Evolutionary conservation across 495 filamentous ascomycete genomes (phyloP), one percentile per base, ranked within the genome.

Genomic region (Aspergillus saccharolyticus): DNA sequence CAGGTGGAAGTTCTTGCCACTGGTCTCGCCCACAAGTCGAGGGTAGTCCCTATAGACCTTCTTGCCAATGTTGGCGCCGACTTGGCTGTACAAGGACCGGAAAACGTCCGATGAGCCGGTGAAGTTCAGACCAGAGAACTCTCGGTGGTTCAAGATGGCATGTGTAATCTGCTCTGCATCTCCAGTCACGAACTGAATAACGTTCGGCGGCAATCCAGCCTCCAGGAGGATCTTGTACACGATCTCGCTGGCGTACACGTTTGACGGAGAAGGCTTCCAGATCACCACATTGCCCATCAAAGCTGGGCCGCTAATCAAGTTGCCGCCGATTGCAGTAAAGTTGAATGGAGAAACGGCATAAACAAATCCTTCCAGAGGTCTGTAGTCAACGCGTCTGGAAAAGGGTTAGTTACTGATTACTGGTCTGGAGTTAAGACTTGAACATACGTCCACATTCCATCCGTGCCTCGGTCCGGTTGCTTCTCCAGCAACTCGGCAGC

Each of bases 1-100:
- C 42, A 96, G 76, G 73, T 93, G 90, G 78, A 91, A 96, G 74
- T 96, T 96, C 83, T 96, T 96, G 58, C 90, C 90, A 56, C 89
- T 88, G 2, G 90, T 94, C 77, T 95, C 90, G 54, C 85, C 90
- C 16, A 93, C 88, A 30, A 94, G 83, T 58, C 90, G 83, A 15
- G 90, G 90, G 72, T 90, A 95, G 45, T 83, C 80, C 54, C 79
- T 76, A 67, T 91, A 95, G 18, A 75, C 78, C 47, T 82, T 85
- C 59, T 86, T 83, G 4, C 81, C 83, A 21, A 90, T 79, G 19
- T 85, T 87, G 42, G 78, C 71, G 1, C 87, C 86, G 62, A 93
- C 90, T 59, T 82, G 74, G 24, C 83, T 84, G 63, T 88, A 90
- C 15, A 95, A 70, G 58, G 80, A 80, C 46, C 88, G 84, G 81